phyloP scores from a whole-genome alignment of 225 moss, liverwort and hornwort genomes.

The Anthoceros angustus region DNA sequence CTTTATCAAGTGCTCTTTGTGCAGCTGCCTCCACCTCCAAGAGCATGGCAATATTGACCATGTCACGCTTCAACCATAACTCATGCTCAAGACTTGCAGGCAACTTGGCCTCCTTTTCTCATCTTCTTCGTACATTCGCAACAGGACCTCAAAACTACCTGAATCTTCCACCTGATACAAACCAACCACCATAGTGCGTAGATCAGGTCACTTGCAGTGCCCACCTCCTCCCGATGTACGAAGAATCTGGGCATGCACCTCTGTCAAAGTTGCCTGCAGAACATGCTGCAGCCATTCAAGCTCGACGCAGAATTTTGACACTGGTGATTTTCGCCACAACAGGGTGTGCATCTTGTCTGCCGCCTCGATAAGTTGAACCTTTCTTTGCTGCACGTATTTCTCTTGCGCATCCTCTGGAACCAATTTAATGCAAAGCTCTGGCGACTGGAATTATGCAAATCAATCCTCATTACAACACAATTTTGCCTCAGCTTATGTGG shows the following conservation, averaged over 20 bases:
- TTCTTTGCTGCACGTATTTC: constrained; percentile 17
- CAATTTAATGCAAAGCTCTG: not conserved
- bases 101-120: constrained; percentile 21
- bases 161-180: constrained; percentile 19
- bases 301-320: constrained; percentile 55
- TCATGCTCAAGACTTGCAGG: constrained; percentile 18
- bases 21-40: constrained; percentile 32
- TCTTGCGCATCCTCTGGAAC: constrained; percentile 14
- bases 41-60: constrained; percentile 14
- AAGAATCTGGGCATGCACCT: constrained; percentile 26
- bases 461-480: not conserved
- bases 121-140: constrained; percentile 45
- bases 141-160: constrained; percentile 15
- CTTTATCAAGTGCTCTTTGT: constrained; percentile 28
- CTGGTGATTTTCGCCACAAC: constrained; percentile 30
- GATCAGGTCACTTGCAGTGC: not conserved
- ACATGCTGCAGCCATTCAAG: constrained; percentile 41
- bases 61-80: constrained; percentile 39
- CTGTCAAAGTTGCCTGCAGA: constrained; percentile 24
- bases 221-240: not conserved
- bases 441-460: not conserved
- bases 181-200: constrained; percentile 15
- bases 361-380: constrained; percentile 22
- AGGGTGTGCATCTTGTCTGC: constrained; percentile 50
- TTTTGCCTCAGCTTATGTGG: no score